Percentiles rank a stretch among this genome's conserved stretches.
phyloP scores from a whole-genome alignment of 2,329 filamentous ascomycete genomes.

The Alternaria ventricosa region DNA sequence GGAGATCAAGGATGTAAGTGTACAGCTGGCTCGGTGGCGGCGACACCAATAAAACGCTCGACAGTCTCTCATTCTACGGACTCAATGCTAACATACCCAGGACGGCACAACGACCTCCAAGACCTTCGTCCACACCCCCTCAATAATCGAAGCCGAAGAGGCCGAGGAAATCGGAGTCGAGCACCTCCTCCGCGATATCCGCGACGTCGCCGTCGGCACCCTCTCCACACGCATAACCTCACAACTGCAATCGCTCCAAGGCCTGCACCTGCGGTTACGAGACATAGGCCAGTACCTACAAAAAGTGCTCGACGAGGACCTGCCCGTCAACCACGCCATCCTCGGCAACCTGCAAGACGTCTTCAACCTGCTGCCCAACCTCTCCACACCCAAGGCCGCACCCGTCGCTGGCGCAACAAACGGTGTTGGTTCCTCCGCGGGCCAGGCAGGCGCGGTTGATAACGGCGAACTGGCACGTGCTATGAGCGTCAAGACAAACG shows the following conservation, averaged over 20 bases:
- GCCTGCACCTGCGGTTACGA: constrained; percentile 88
- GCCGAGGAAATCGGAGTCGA: constrained; percentile 99
- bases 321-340: constrained; percentile 97
- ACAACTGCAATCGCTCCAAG: constrained; percentile 96
- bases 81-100: constrained; percentile 55
- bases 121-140: constrained; percentile 98
- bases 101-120: constrained; percentile 96
- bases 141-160: constrained; percentile 98
- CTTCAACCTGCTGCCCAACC: constrained; percentile 96
- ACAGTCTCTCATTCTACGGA: not conserved
- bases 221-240: constrained; percentile 96
- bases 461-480: constrained; percentile 91
- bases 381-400: constrained; percentile 77
- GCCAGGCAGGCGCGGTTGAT: constrained; percentile 57
- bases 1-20: constrained; percentile 95
- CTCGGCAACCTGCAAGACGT: constrained; percentile 98
- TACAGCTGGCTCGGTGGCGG: not conserved
- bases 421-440: constrained; percentile 59
- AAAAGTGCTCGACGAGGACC: constrained; percentile 89
- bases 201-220: constrained; percentile 95
- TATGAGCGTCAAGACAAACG: constrained; percentile 99
- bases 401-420: constrained; percentile 55
- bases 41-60: not conserved
- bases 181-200: constrained; percentile 95
- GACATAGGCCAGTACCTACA: constrained; percentile 96